A percentile compares a stretch with the other conserved stretches of the same genome.
Conservation (phyloP, 495 filamentous ascomycete species). For the Parmelia sp. region DNA sequence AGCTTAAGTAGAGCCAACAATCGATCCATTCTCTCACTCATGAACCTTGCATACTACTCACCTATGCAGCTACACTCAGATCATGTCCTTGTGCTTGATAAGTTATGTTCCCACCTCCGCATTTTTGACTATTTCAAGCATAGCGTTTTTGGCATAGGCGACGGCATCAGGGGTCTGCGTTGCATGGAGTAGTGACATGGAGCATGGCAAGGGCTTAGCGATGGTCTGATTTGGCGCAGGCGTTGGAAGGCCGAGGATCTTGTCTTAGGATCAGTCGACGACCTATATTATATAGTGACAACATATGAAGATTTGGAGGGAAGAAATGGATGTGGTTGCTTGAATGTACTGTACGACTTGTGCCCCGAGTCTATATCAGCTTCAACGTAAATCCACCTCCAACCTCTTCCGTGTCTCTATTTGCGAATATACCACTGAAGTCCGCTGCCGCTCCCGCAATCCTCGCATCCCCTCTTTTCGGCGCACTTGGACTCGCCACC, state of each 20-base stretch:
- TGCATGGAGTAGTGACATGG: neutral
- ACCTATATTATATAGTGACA: neutral
- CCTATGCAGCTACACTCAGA: neutral
- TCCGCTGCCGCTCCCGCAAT: conserved; percentile 60
- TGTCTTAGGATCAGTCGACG: neutral
- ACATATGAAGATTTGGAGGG: neutral
- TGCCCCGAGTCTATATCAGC: conserved; percentile 33
- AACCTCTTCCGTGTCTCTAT: conserved; percentile 62
- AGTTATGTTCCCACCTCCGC: neutral
- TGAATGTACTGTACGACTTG: neutral
- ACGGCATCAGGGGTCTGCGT: neutral
- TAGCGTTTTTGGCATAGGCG: neutral
- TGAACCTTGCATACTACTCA: neutral
- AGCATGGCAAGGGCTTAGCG: neutral
- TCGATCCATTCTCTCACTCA: neutral
- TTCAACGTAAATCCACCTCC: conserved; percentile 79
- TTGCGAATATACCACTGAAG: conserved; percentile 72
- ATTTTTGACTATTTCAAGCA: neutral
- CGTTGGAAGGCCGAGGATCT: neutral
- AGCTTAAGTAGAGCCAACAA: neutral
- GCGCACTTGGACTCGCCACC: conserved; percentile 77
- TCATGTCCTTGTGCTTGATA: neutral
- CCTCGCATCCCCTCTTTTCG: conserved; percentile 65
- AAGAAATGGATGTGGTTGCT: neutral
- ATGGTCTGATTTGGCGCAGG: neutral